Base-by-base conservation (phyloP, 2,329 filamentous ascomycete species). In the Beauveria sp. region DNA sequence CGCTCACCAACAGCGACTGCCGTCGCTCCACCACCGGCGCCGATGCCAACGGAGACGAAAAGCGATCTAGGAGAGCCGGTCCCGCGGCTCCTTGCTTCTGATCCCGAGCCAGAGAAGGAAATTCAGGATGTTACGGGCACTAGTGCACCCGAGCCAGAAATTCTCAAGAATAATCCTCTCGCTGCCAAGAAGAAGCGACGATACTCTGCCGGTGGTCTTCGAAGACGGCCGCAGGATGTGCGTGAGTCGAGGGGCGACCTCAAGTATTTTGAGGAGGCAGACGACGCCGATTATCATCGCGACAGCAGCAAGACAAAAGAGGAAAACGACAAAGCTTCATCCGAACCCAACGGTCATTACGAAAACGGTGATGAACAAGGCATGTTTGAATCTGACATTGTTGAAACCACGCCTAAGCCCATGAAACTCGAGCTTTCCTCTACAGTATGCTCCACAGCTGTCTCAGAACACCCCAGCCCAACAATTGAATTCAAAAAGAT, bases 201-300 rank as follows among this genome's bases (percentile, higher is more conserved):
- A 26, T 94, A 96, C 72, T 97, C 92, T 6, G 92, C 92, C 54
- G 91, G 91, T 65, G 92, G 91, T 5, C 80, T 97, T 28, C 85
- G 90, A 41, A 79, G 85, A 62, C 87, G 89, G 68, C 88, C 90
- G 26, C 78, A 83, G 61, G 89, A 91, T 64, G 88, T 96, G 7
- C 82, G 81, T 20, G 83, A 87, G 14, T 80, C 84, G 10, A 80
- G 88, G 57, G 89, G 91, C n/a, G 83, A 90, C 64, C 79, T 97
- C n/a, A 87, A 96, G 71, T 96, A 92, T 67, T 92, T 89, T 68
- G 92, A 96, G 69, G 90, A 96, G 67, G 91, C 93, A 30, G 91
- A 92, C 24, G 93, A 96, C 69, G 86, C 86, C 47, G 90, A 85
- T 2, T 92, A 56, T 62, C 62, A n/a, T 50, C 62, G 6, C 28